A percentile compares a stretch with the other conserved stretches of the same genome.
phyloP scores from a whole-genome alignment of 2,329 filamentous ascomycete species.

The Botrytis aclada region DNA sequence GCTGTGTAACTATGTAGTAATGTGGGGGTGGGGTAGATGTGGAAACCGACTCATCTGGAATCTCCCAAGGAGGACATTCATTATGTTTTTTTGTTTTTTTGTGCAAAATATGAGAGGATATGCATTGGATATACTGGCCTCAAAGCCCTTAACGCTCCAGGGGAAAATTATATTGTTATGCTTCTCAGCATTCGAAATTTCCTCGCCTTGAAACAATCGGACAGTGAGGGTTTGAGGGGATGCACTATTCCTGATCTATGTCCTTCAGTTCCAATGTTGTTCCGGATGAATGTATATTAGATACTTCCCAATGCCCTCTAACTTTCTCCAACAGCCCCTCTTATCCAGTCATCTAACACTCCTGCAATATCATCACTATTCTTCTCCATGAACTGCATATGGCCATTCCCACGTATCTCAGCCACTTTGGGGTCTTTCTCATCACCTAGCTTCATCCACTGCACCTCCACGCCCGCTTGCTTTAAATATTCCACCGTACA shows the following conservation, averaged over 20 bases:
- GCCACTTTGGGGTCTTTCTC: constrained; percentile 8
- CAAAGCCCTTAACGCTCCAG: too few relatives aligned
- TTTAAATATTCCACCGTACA: constrained; percentile 43
- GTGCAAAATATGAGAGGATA: not conserved
- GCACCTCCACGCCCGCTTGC: constrained; percentile 43
- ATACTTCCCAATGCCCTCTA: not conserved
- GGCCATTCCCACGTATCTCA: constrained; percentile 46
- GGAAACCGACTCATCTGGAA: not conserved
- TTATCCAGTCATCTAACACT: constrained; percentile 36
- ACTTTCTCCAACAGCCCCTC: not conserved
- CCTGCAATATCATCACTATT: constrained; percentile 44
- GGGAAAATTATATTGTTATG: not conserved
- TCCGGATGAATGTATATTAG: not conserved
- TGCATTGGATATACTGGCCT: not conserved
- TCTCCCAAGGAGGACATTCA: not conserved
- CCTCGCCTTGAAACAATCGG: not conserved
- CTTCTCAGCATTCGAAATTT: not conserved
- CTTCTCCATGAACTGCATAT: constrained; percentile 50
- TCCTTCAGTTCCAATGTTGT: not conserved
- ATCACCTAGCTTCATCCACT: constrained; percentile 41
- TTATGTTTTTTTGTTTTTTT: too few relatives aligned
- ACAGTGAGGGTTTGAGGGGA: not conserved
- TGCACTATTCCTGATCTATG: not conserved
- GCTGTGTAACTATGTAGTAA: not conserved
- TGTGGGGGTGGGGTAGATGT: not conserved